phyloP scores from a whole-genome alignment of 2,329 filamentous ascomycete species.

The Sphaerulina musiva region DNA sequence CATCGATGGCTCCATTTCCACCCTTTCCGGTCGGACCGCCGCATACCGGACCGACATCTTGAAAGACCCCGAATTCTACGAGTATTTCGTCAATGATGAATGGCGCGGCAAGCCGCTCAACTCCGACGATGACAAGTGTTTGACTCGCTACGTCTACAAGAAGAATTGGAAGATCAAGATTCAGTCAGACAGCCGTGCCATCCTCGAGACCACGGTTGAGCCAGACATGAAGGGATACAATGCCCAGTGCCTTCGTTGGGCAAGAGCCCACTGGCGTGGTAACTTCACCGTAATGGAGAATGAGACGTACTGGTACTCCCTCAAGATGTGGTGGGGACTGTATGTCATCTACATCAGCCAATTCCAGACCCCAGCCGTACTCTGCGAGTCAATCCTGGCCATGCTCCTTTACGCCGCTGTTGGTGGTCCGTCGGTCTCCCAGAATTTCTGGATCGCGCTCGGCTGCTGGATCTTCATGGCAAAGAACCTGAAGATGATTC shows the following conservation, averaged over 20 bases:
- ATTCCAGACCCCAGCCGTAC: constrained; percentile 51
- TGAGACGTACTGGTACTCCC: constrained; percentile 31
- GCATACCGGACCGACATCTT: constrained; percentile 49
- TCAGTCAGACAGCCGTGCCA: constrained; percentile 46
- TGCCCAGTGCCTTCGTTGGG: constrained; percentile 52
- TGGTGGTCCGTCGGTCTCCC: background rate
- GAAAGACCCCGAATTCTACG: constrained; percentile 38
- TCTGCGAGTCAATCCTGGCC: constrained; percentile 46
- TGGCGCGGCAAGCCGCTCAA: constrained; percentile 48
- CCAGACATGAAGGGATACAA: constrained; percentile 44
- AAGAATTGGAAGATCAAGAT: constrained; percentile 50
- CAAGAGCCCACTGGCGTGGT: constrained; percentile 52
- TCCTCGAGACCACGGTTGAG: constrained; percentile 51
- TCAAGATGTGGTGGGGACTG: constrained; percentile 45
- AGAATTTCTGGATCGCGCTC: constrained; percentile 12
- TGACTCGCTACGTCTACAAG: constrained; percentile 49
- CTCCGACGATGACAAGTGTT: constrained; percentile 57
- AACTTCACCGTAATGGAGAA: constrained; percentile 46
- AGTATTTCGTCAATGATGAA: constrained; percentile 44
- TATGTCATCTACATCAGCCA: constrained; percentile 53
- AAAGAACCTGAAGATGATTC: constrained; percentile 53
- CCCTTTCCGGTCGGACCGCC: constrained; percentile 52
- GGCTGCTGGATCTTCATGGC: constrained; percentile 47
- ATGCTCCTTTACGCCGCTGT: constrained; percentile 30
- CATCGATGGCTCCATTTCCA: constrained; percentile 54